A percentile compares a stretch with the other conserved stretches of the same genome.
Evolutionary conservation across 148 eudicot genomes (phyloP).

Genomic region (Diospyros lotus): DNA sequence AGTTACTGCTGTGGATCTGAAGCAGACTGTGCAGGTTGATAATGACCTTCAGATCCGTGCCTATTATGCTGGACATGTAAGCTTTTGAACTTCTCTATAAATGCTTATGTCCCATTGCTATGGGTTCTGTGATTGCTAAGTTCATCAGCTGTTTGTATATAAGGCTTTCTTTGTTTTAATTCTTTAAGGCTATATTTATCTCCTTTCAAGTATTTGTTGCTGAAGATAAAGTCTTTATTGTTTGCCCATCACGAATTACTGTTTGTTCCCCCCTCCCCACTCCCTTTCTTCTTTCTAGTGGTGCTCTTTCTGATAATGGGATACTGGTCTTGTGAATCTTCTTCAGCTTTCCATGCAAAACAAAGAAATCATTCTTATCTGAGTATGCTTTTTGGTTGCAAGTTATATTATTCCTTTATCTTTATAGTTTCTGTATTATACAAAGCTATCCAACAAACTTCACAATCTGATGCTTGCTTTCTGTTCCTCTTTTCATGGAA

Average conservation of each 20-base stretch:
- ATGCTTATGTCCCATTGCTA: not conserved
- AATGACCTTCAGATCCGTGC: slow-evolving; percentile 92
- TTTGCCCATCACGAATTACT: too few species aligned
- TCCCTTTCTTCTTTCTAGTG: not conserved
- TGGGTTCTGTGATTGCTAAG: not conserved
- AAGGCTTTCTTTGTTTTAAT: not conserved
- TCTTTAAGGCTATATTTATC: not conserved
- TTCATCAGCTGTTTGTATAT: not conserved
- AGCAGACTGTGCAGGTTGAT: slow-evolving; percentile 85
- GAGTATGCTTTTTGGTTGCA: not conserved
- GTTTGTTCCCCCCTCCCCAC: too few species aligned
- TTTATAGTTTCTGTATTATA: not conserved
- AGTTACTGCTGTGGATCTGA: slow-evolving; percentile 84
- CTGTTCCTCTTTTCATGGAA: not conserved
- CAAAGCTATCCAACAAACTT: not conserved
- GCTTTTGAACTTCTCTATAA: slow-evolving; percentile 9
- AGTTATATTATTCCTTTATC: not conserved
- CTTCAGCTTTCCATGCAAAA: too few species aligned
- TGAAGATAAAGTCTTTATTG: too few species aligned
- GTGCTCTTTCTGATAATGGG: too few species aligned
- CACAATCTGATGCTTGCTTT: not conserved
- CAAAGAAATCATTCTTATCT: too few species aligned
- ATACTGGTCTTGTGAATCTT: too few species aligned
- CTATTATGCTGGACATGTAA: slow-evolving; percentile 96
- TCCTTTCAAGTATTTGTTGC: not conserved